phyloP scores from a whole-genome alignment of 1,284 basidiomycete species.

The Porodaedalea pini region DNA sequence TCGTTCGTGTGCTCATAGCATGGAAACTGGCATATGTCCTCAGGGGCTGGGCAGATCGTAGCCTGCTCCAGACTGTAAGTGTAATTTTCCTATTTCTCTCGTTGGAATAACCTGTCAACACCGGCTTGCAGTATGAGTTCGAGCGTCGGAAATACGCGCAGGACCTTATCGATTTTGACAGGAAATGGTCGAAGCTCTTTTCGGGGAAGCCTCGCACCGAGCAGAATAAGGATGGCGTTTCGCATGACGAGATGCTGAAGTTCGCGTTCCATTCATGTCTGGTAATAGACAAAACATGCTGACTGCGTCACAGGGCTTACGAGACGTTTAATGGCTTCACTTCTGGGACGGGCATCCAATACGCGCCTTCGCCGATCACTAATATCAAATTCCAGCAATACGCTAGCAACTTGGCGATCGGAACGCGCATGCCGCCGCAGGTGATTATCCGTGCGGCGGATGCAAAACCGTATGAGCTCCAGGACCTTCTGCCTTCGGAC shows the following conservation, averaged over 20 bases:
- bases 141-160: conserved; percentile 74
- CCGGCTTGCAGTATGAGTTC: conserved; percentile 52
- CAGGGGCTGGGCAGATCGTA: conserved; percentile 62
- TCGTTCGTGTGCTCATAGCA: conserved; percentile 33
- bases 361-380: conserved; percentile 51
- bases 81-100: background rate
- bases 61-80: conserved; percentile 67
- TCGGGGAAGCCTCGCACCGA: conserved; percentile 68
- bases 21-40: conserved; percentile 79
- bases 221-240: conserved; percentile 55
- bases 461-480: conserved; percentile 58
- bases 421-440: conserved; percentile 58
- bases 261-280: conserved; percentile 29
- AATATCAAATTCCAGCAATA: conserved; percentile 40
- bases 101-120: background rate
- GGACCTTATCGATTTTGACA: conserved; percentile 80
- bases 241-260: conserved; percentile 63
- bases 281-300: background rate
- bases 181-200: conserved; percentile 69
- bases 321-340: conserved; percentile 56
- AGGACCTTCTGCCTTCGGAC: conserved; percentile 66
- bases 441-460: conserved; percentile 62
- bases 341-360: conserved; percentile 64
- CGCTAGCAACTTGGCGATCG: conserved; percentile 49
- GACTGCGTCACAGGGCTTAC: conserved; percentile 42